These are phyloP conservation scores for Cenchrus purpureus DNA, from an alignment of 176 grass and related monocot species.

Conservation along the genomic window DNA sequence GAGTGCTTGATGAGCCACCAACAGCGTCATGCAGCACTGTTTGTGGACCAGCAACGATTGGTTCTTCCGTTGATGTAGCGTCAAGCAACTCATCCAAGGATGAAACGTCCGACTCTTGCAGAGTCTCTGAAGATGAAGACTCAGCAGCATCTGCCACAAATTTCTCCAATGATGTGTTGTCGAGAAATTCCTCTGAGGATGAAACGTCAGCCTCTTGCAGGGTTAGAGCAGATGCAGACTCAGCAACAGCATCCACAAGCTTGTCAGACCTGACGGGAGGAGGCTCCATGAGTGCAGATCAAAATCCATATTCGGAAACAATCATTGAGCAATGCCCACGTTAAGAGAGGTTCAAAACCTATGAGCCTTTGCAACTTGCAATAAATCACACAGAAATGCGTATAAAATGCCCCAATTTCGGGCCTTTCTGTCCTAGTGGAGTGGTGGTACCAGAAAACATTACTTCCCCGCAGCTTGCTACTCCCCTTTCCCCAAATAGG, in stretches of 20 bases:
- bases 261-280: not conserved
- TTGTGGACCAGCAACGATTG: not conserved
- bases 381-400: not conserved
- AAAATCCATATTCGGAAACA: not conserved
- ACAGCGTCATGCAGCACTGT: not conserved
- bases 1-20: not conserved
- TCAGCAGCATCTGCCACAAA: too few species aligned
- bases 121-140: too few species aligned
- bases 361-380: not conserved
- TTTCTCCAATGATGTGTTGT: not conserved
- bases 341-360: not conserved
- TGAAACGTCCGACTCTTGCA: too few species aligned
- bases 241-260: not conserved
- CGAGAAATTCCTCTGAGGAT: not conserved
- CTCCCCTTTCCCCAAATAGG: too few species aligned
- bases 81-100: too few species aligned
- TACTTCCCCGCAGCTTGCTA: too few species aligned
- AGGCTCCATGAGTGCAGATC: not conserved
- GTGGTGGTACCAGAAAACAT: too few species aligned
- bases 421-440: too few species aligned
- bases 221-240: not conserved
- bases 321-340: not conserved
- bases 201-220: not conserved
- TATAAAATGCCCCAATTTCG: not conserved
- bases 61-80: not conserved